Conservation (phyloP, 192 early-diverging fungal genomes). For the Backusella circina region DNA sequence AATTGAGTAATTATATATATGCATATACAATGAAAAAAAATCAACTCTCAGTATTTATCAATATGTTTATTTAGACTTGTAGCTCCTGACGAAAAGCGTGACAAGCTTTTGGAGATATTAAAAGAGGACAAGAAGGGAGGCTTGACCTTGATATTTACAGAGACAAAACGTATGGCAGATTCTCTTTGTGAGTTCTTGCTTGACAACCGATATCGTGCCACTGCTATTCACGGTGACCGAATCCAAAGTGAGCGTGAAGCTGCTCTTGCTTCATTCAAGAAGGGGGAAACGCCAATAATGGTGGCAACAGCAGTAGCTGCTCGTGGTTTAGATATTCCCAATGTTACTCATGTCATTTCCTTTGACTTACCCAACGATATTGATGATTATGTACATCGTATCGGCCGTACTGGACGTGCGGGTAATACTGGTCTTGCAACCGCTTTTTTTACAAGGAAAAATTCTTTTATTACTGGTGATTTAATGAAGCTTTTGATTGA, state of each 20-base stretch:
- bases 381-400: conserved; percentile 97
- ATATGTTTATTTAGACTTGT: conserved; percentile 38
- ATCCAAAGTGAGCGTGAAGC: conserved; percentile 94
- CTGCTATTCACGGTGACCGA: conserved; percentile 97
- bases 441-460: conserved; percentile 86
- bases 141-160: conserved; percentile 89
- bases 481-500: conserved; percentile 83
- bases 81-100: conserved; percentile 76
- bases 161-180: conserved; percentile 92
- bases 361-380: conserved; percentile 93
- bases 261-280: conserved; percentile 88
- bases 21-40: conserved; percentile 39
- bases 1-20: conserved; percentile 64
- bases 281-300: conserved; percentile 81
- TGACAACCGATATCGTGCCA: conserved; percentile 78
- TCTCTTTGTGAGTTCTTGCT: conserved; percentile 77
- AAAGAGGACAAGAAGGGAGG: conserved; percentile 73
- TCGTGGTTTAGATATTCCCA: conserved; percentile 89
- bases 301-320: conserved; percentile 98
- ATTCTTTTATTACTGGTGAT: conserved; percentile 73
- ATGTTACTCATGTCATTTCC: conserved; percentile 88
- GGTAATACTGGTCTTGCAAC: conserved; percentile 91
- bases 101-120: conserved; percentile 70
- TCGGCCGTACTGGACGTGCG: conserved; percentile 95
- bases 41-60: conserved; percentile 39